Evolutionary conservation across 2,329 filamentous ascomycete species (phyloP).

Genomic region (Alternaria ethzedia): DNA sequence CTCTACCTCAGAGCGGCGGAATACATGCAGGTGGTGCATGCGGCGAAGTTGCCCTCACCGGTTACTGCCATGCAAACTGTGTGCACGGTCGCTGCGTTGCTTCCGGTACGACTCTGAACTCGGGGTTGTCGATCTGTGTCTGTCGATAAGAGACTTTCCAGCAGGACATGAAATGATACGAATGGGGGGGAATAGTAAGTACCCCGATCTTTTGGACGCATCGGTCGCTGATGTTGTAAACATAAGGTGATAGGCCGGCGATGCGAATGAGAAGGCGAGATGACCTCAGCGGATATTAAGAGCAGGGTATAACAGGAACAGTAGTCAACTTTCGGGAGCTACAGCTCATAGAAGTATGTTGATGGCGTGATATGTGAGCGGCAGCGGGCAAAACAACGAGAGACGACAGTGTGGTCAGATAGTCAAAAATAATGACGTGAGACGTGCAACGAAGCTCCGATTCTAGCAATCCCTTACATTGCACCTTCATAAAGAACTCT

Average conservation of each 20-base stretch:
- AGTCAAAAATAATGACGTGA: neutral
- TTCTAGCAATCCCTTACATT: neutral
- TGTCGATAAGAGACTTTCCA: neutral
- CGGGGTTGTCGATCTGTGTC: neutral
- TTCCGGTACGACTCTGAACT: neutral
- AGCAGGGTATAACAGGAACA: neutral
- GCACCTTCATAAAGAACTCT: neutral
- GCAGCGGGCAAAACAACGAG: neutral
- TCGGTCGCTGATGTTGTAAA: neutral
- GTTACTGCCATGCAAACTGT: neutral
- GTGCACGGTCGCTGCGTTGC: neutral
- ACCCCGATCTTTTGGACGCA: neutral
- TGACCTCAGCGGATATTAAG: neutral
- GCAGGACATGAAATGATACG: neutral
- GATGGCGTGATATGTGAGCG: neutral
- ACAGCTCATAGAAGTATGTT: neutral
- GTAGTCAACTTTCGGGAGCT: fast-evolving
- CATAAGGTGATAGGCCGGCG: neutral
- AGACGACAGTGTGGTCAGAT: neutral
- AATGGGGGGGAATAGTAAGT: neutral
- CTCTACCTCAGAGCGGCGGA: neutral
- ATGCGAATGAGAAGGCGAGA: neutral
- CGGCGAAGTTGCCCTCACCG: neutral
- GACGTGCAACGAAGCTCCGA: neutral
- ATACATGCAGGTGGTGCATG: neutral